Evolutionary conservation across 2,329 filamentous ascomycete species (phyloP).

Genomic region (Talaromyces amestolkiae): DNA sequence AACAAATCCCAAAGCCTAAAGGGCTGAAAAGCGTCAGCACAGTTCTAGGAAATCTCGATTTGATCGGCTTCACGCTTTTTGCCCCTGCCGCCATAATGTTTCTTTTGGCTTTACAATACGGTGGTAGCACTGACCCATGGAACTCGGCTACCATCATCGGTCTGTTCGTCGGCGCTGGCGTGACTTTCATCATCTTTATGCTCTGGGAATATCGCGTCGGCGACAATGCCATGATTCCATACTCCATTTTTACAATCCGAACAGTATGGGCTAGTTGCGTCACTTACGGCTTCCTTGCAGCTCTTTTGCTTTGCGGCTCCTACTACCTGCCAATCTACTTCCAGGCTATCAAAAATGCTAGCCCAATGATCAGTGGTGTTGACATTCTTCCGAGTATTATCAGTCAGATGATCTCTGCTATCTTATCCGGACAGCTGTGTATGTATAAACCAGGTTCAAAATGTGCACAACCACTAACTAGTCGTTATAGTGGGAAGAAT

Average conservation of each 20-base stretch:
- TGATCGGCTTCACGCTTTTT: constrained; percentile 40
- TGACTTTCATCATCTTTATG: constrained; percentile 40
- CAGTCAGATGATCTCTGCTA: constrained; percentile 31
- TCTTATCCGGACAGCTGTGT: constrained; percentile 35
- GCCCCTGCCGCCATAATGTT: constrained; percentile 43
- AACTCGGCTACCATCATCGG: constrained; percentile 44
- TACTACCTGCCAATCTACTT: constrained; percentile 53
- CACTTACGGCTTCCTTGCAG: constrained; percentile 25
- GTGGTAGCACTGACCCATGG: constrained; percentile 40
- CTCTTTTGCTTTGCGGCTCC: constrained; percentile 37
- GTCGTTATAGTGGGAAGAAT: constrained; percentile 28
- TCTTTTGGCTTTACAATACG: constrained; percentile 50
- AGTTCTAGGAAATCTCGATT: constrained; percentile 37
- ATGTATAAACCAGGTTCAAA: background rate
- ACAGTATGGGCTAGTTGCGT: constrained; percentile 34
- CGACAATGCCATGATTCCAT: constrained; percentile 44
- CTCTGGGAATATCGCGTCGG: constrained; percentile 39
- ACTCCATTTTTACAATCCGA: constrained; percentile 40
- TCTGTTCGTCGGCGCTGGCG: constrained; percentile 44
- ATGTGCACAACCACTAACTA: background rate
- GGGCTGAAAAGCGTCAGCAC: background rate
- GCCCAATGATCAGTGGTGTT: constrained; percentile 36
- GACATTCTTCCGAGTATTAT: constrained; percentile 43
- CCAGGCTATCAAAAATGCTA: constrained; percentile 40
- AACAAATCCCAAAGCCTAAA: constrained; percentile 25